Conservation (phyloP, 1,284 basidiomycete species). For the Cerioporus squamosus region DNA sequence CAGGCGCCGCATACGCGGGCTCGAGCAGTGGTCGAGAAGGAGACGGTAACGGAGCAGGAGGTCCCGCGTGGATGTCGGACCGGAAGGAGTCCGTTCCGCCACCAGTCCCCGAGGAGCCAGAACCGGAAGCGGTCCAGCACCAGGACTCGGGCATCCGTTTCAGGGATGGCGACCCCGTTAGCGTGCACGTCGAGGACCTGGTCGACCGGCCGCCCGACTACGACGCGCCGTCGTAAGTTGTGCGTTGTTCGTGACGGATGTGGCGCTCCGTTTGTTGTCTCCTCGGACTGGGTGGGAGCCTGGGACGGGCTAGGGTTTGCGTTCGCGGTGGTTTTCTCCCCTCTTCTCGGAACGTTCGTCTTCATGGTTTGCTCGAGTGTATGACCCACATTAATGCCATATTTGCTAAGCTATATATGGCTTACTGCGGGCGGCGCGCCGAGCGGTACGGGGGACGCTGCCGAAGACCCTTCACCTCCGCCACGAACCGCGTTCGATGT, state of each 20-base stretch:
- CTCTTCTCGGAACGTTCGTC: too few relatives aligned
- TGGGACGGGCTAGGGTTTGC: not conserved
- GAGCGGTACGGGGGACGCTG: too few relatives aligned
- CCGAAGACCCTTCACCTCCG: too few relatives aligned
- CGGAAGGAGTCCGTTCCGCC: slow-evolving; percentile 12
- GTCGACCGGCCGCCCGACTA: slow-evolving; percentile 2
- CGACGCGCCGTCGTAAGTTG: not conserved
- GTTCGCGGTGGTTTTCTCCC: too few relatives aligned
- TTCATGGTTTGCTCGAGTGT: too few relatives aligned
- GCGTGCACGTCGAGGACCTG: not conserved
- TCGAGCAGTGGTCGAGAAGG: not conserved
- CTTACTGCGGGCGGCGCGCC: too few relatives aligned
- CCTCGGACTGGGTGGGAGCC: not conserved
- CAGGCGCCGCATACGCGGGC: not conserved
- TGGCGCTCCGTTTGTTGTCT: not conserved
- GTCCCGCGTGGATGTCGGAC: slow-evolving; percentile 1
- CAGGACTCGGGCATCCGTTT: slow-evolving; percentile 24
- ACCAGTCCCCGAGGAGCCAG: slow-evolving; percentile 13
- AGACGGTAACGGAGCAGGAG: not conserved
- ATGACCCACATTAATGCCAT: too few relatives aligned
- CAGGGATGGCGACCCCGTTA: slow-evolving; percentile 12
- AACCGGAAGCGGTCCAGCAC: slow-evolving; percentile 16
- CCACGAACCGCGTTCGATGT: too few relatives aligned
- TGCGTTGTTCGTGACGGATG: not conserved
- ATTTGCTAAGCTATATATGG: too few relatives aligned